Evolutionary conservation across 805 yeast genomes (phyloP), one percentile per base, ranked within the genome.

Genomic region (Yarrowia bubula): DNA sequence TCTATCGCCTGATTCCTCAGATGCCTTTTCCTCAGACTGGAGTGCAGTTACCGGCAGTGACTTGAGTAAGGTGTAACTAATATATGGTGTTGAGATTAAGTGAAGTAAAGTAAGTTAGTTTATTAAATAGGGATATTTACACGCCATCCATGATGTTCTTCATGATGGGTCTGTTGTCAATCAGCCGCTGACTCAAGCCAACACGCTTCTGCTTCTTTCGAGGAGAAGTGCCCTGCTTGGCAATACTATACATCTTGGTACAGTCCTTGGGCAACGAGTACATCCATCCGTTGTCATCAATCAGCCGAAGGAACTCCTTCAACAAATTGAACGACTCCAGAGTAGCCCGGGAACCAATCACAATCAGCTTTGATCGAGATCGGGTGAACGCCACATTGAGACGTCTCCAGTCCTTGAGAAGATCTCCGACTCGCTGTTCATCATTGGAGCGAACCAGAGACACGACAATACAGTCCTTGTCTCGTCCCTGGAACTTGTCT

Each of bases 401-500:
- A 67, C 99, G 82, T 68, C 98, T 80, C 92, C 97, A 88, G 70
- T 95, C 98, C 67, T 83, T 84, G 47, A 95, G 77, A 48, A 95
- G 78, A 33, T 89, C 89, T 0, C 98, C 98, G 1, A 89, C 86
- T 44, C 79, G 80, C 9, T 80, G 78, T 18, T 82, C 82, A 1
- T 79, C 79, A 73, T 92, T 92, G 4, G 96, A 87, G 57, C 97
- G 79, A 3, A 95, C 99, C 70, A 95, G 78, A 0, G 98, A 93
- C 2, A 95, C 89, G 7, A 95, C 85, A 14, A 95, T 84, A 72
- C 97, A 89, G 37, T 90, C 93, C 71, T 93, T 95, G 75, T 95
- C 99, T 65, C 98, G 81, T 0, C 99, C 99, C 76, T 95, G 99
- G 71, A 89, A 93, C 72, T 88, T 90, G 75, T 95, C 99, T 0